Conservation (phyloP, 352 stramenopile species). For the Globisporangium yorkense region DNA sequence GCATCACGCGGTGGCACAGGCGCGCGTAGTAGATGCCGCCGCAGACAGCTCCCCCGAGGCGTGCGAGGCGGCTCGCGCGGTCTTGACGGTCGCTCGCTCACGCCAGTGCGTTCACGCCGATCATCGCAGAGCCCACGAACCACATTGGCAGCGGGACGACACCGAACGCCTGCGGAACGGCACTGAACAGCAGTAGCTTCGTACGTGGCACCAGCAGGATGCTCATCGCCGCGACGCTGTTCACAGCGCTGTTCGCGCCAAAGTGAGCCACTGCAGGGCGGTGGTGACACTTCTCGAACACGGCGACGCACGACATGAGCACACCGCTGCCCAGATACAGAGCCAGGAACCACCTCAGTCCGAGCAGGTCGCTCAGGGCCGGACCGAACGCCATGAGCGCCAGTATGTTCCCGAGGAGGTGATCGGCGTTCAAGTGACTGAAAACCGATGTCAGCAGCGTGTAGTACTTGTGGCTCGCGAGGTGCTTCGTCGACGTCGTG, state of each 20-base stretch:
- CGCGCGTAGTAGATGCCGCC: conserved; percentile 61
- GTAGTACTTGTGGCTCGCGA: conserved; percentile 58
- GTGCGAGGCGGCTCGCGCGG: conserved; percentile 68
- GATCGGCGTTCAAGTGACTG: conserved; percentile 48
- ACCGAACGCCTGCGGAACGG: conserved; percentile 16
- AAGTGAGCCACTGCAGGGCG: conserved; percentile 45
- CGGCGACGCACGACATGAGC: conserved; percentile 51
- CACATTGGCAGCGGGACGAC: conserved; percentile 55
- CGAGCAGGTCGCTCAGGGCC: conserved; percentile 64
- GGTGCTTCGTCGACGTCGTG: conserved; percentile 64
- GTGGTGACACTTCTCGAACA: conserved; percentile 51
- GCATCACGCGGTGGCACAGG: conserved; percentile 13
- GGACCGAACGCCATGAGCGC: conserved; percentile 74
- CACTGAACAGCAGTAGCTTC: conserved; percentile 71
- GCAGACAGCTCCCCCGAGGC: conserved; percentile 59
- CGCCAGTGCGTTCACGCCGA: conserved; percentile 66
- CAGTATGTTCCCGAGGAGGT: conserved; percentile 70
- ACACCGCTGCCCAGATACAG: conserved; percentile 71
- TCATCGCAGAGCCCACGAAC: conserved; percentile 63
- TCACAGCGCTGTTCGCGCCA: conserved; percentile 71
- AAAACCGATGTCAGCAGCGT: conserved; percentile 74
- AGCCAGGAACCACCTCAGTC: conserved; percentile 56
- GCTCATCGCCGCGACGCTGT: conserved; percentile 69
- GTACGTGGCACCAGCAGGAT: conserved; percentile 64
- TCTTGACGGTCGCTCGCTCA: conserved; percentile 43